phyloP scores from a whole-genome alignment of 345 rosid species.

The Gossypium herbaceum region DNA sequence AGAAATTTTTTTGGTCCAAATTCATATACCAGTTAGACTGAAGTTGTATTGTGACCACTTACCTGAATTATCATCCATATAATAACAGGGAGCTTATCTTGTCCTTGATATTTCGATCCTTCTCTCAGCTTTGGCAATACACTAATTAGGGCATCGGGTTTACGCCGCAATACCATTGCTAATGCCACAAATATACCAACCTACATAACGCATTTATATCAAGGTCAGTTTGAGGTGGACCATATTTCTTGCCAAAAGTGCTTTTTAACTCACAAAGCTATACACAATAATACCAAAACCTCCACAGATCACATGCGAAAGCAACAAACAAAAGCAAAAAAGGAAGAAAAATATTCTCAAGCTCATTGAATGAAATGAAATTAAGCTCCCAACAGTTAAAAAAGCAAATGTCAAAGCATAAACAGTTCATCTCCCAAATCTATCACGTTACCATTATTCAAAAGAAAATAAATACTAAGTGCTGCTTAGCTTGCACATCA shows the following conservation, averaged over 20 bases:
- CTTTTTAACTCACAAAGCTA: neutral
- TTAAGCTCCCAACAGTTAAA: slow-evolving; percentile 2
- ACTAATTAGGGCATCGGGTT: slow-evolving; percentile 62
- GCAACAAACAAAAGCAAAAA: neutral
- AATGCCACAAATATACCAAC: slow-evolving; percentile 72
- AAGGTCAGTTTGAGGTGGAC: neutral
- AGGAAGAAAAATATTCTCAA: neutral
- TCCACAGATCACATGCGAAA: neutral
- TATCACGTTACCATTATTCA: neutral
- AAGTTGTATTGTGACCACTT: neutral
- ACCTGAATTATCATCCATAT: slow-evolving; percentile 82
- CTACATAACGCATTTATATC: slow-evolving; percentile 29
- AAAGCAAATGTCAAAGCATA: neutral
- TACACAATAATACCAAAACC: neutral
- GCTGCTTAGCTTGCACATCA: neutral
- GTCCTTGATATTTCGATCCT: slow-evolving; percentile 64
- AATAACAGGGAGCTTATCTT: slow-evolving; percentile 64
- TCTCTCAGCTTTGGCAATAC: slow-evolving; percentile 56
- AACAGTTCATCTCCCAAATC: neutral
- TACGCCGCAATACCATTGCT: slow-evolving; percentile 68
- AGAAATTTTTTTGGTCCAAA: neutral
- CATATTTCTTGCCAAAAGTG: neutral
- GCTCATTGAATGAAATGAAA: neutral
- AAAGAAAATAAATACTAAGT: neutral
- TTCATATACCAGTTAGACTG: neutral